Conservation (phyloP, 73 alveolate genomes). For the Diophrys sp. region DNA sequence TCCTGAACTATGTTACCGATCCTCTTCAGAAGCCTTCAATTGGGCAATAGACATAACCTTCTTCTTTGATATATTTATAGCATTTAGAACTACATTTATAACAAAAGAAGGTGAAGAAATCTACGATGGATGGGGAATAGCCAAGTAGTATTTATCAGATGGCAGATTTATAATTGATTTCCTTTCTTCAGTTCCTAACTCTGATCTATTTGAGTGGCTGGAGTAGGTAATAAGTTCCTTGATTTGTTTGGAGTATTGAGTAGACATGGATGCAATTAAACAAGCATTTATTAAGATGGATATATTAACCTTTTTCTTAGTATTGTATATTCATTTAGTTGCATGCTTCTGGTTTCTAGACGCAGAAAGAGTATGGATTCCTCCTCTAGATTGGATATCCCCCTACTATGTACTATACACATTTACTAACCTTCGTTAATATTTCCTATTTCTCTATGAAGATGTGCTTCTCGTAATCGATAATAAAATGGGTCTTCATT, state of each 20-base stretch:
- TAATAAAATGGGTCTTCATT: slow-evolving; percentile 42
- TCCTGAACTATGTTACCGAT: no score
- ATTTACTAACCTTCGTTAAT: not conserved
- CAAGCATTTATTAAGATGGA: slow-evolving; percentile 29
- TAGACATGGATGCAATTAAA: slow-evolving; percentile 30
- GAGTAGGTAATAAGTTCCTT: slow-evolving; percentile 12
- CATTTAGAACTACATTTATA: slow-evolving; percentile 62
- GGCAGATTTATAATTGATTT: slow-evolving; percentile 40
- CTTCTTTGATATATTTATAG: slow-evolving; percentile 47
- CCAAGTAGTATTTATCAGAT: slow-evolving; percentile 35
- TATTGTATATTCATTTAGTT: slow-evolving; percentile 50
- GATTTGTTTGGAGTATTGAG: slow-evolving; percentile 43
- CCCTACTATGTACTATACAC: not conserved
- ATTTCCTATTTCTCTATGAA: slow-evolving; percentile 18
- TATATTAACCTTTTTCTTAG: slow-evolving; percentile 32
- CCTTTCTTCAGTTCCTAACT: slow-evolving; percentile 19
- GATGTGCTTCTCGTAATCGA: slow-evolving; percentile 45
- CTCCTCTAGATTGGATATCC: slow-evolving; percentile 11
- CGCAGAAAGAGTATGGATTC: slow-evolving; percentile 25
- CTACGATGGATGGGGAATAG: slow-evolving; percentile 38
- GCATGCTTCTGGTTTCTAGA: slow-evolving; percentile 51
- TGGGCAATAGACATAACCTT: slow-evolving; percentile 49
- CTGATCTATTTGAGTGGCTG: slow-evolving; percentile 32
- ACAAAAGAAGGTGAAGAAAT: slow-evolving; percentile 60
- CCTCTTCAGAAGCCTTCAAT: slow-evolving; percentile 18